Conservation (phyloP, 2,329 filamentous ascomycete species). For the Colletotrichum euphorbiae region DNA sequence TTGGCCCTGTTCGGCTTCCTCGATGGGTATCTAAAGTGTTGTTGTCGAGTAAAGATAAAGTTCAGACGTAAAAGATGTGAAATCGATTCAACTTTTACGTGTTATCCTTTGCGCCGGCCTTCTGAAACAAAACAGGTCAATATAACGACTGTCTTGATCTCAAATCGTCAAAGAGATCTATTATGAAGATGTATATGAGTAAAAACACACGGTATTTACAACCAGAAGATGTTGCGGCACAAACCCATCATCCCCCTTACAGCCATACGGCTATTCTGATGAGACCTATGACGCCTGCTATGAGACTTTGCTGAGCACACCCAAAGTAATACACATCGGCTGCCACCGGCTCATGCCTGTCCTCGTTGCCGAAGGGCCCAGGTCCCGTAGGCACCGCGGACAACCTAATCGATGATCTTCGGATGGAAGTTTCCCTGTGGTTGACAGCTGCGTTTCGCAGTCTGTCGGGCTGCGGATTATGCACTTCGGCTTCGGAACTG, state of each 20-base stretch:
- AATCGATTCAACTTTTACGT: neutral
- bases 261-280: neutral
- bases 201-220: neutral
- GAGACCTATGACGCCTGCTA: constrained; percentile 7
- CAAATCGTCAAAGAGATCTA: too few species aligned
- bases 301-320: neutral
- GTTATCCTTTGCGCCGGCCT: neutral
- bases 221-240: neutral
- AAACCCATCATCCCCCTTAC: neutral
- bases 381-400: neutral
- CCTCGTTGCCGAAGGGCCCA: neutral
- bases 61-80: neutral
- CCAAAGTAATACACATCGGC: neutral
- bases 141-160: neutral
- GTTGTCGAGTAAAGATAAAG: neutral
- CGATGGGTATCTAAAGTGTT: neutral
- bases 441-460: neutral
- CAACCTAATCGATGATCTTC: neutral
- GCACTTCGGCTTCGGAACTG: constrained; percentile 11
- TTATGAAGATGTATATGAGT: neutral
- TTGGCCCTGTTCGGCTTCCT: neutral
- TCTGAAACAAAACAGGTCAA: neutral
- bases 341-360: neutral
- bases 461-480: constrained; percentile 16
- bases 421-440: neutral